Conservation (phyloP, 192 early-diverging fungal genomes). For the Coemansia sp. region DNA sequence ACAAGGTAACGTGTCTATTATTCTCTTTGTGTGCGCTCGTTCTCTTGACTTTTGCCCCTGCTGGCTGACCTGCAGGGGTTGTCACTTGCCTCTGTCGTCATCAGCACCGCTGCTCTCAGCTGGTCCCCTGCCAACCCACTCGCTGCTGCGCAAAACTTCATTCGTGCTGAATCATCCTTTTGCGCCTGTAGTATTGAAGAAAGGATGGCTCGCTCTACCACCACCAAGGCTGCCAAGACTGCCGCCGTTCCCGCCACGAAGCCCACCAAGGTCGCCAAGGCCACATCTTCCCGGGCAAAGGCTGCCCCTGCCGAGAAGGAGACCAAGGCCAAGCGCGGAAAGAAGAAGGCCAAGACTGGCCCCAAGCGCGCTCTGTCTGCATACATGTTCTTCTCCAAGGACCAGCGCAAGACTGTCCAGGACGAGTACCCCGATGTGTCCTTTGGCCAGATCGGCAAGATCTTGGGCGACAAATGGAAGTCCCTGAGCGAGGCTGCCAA, state of each 20-base stretch:
- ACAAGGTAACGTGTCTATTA: conserved; percentile 13
- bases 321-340: conserved; percentile 53
- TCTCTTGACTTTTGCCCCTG: not conserved
- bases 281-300: conserved; percentile 9
- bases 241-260: conserved; percentile 7
- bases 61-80: not conserved
- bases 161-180: not conserved
- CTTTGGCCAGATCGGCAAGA: conserved; percentile 68
- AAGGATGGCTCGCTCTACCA: conserved; percentile 33
- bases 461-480: conserved; percentile 73
- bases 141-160: conserved; percentile 1
- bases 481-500: conserved; percentile 54
- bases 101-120: not conserved
- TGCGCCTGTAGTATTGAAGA: conserved; percentile 1
- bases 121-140: not conserved
- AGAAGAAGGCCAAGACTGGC: conserved; percentile 84
- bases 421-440: conserved; percentile 73
- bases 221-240: conserved; percentile 20
- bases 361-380: conserved; percentile 91
- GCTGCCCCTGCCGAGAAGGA: conserved; percentile 1
- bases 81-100: not conserved
- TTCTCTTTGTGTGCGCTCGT: not conserved
- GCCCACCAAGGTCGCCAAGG: conserved; percentile 13
- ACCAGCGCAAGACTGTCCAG: conserved; percentile 72
- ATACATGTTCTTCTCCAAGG: conserved; percentile 89